A percentile compares a stretch with the other conserved stretches of the same genome.
Evolutionary conservation across 768 basidiomycete genomes (phyloP).

Genomic region (Rhizopogon vinicolor): DNA sequence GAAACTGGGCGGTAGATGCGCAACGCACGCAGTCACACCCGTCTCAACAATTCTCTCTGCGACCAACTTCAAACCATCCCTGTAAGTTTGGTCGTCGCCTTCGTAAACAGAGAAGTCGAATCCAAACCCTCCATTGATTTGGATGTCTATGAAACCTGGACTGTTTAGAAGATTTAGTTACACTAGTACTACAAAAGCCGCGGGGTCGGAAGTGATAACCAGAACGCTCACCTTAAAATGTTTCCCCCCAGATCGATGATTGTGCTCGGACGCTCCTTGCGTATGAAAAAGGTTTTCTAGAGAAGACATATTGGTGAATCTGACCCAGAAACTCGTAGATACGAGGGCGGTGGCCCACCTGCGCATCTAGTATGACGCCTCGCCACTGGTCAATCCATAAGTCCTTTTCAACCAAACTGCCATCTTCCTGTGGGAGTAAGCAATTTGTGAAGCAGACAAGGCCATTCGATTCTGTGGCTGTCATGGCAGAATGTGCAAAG

Average conservation of each 20-base stretch:
- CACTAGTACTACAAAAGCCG: neutral
- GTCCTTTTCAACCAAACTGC: slow-evolving; percentile 66
- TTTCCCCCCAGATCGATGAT: slow-evolving; percentile 71
- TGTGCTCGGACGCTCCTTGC: slow-evolving; percentile 54
- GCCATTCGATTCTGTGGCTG: slow-evolving; percentile 38
- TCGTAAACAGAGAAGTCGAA: slow-evolving; percentile 87
- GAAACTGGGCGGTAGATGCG: slow-evolving; percentile 2
- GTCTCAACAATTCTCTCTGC: slow-evolving; percentile 80
- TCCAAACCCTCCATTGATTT: slow-evolving; percentile 87
- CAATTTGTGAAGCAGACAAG: slow-evolving; percentile 89
- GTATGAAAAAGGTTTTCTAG: slow-evolving; percentile 64
- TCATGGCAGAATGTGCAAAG: slow-evolving; percentile 10
- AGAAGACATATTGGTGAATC: neutral
- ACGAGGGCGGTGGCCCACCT: slow-evolving; percentile 35
- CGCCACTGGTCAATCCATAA: slow-evolving; percentile 77
- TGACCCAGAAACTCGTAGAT: neutral
- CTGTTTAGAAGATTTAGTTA: slow-evolving; percentile 29
- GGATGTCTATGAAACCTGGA: slow-evolving; percentile 83
- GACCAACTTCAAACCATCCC: slow-evolving; percentile 60
- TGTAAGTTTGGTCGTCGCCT: slow-evolving; percentile 63
- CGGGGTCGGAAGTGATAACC: neutral
- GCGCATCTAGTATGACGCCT: slow-evolving; percentile 73
- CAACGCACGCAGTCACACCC: slow-evolving; percentile 81
- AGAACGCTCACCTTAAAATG: slow-evolving; percentile 56
- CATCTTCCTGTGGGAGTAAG: slow-evolving; percentile 74